phyloP scores from a whole-genome alignment of 768 basidiomycete species.

The Postia placenta region DNA sequence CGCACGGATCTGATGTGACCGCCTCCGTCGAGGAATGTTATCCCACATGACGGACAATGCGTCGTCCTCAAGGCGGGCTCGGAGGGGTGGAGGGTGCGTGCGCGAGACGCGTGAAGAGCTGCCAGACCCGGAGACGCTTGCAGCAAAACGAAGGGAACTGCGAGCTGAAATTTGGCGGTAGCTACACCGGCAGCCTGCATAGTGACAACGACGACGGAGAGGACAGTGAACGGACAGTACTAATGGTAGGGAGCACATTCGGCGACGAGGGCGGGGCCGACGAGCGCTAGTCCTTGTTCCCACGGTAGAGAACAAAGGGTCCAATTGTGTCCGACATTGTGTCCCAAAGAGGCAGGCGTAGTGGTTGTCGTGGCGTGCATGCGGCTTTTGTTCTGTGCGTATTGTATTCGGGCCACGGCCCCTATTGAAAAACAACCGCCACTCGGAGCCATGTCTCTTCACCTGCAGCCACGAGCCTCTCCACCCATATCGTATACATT shows the following conservation, averaged over 20 bases:
- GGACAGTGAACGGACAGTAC: background rate
- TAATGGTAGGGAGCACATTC: too few species aligned
- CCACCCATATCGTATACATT: slow-evolving; percentile 5
- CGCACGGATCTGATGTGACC: slow-evolving; percentile 31
- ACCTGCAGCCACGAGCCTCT: background rate
- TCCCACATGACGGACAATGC: slow-evolving; percentile 51
- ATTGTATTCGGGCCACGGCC: slow-evolving; percentile 5
- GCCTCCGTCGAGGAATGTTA: slow-evolving; percentile 36
- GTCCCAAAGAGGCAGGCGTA: slow-evolving; percentile 2
- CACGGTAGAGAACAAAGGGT: too few species aligned
- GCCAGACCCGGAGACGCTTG: slow-evolving; percentile 51
- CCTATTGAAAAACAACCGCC: slow-evolving; percentile 6
- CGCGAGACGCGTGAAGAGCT: slow-evolving; percentile 51
- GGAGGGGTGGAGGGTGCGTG: slow-evolving; percentile 21
- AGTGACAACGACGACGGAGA: background rate
- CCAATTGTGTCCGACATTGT: background rate
- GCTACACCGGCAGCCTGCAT: slow-evolving; percentile 11
- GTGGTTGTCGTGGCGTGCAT: background rate
- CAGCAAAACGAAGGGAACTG: slow-evolving; percentile 44
- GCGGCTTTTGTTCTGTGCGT: slow-evolving; percentile 5
- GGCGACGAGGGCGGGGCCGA: background rate
- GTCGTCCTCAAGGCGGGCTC: slow-evolving; percentile 18
- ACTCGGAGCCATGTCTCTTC: slow-evolving; percentile 1
- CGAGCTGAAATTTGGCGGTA: slow-evolving; percentile 26
- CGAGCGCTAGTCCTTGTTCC: background rate